A percentile compares a stretch with the other conserved stretches of the same genome.
phyloP scores from a whole-genome alignment of 2,329 filamentous ascomycete genomes.

The Teratosphaeria nubilosa region DNA sequence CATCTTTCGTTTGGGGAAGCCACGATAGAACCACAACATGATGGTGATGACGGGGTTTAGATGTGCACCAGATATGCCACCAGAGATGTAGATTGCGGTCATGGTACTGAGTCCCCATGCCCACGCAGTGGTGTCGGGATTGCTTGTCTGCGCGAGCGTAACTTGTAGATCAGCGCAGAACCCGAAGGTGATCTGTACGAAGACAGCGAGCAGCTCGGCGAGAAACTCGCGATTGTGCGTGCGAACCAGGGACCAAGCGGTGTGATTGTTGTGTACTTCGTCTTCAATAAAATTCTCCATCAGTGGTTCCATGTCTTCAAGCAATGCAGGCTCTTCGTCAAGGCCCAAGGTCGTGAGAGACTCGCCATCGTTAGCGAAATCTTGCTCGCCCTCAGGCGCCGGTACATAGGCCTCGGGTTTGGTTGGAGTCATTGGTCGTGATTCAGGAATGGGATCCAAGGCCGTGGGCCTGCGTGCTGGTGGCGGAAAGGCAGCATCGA shows the following conservation, averaged over 20 bases:
- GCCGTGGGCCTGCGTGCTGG: background rate
- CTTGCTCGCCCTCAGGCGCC: conserved; percentile 1
- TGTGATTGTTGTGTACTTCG: conserved; percentile 38
- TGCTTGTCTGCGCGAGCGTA: conserved; percentile 23
- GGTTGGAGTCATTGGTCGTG: background rate
- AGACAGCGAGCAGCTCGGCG: conserved; percentile 43
- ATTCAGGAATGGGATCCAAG: background rate
- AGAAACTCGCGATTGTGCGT: conserved; percentile 44
- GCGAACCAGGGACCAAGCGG: conserved; percentile 40
- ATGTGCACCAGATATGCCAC: conserved; percentile 39
- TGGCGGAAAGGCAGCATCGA: background rate
- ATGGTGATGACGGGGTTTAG: conserved; percentile 40
- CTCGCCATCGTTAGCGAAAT: background rate
- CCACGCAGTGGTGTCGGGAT: conserved; percentile 32
- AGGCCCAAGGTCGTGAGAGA: conserved; percentile 20
- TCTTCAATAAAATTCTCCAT: conserved; percentile 34
- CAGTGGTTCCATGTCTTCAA: conserved; percentile 36
- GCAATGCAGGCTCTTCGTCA: conserved; percentile 27
- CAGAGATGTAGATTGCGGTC: conserved; percentile 33
- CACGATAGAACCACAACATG: conserved; percentile 35
- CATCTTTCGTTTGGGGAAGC: conserved; percentile 44
- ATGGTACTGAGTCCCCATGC: conserved; percentile 46
- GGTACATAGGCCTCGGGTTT: background rate
- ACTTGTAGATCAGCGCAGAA: conserved; percentile 42
- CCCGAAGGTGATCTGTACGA: conserved; percentile 30